A percentile compares a stretch with the other conserved stretches of the same genome.
Conservation (phyloP, 208 protist genomes). For the Crithidia brevicula region DNA sequence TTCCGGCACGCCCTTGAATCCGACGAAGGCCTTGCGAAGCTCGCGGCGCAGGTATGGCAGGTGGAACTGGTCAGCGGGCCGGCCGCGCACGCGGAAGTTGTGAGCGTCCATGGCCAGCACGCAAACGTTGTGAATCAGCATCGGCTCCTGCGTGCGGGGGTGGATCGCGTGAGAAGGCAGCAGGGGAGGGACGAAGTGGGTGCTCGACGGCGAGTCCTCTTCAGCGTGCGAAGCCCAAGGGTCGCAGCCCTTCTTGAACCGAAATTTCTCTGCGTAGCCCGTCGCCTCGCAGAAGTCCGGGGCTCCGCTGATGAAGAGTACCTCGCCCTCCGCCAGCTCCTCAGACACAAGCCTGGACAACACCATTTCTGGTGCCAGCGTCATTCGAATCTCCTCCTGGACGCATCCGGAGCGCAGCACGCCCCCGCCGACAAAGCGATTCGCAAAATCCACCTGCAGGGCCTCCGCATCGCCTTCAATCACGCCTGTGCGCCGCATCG, state of each 20-base stretch:
- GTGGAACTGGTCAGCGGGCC: slow-evolving; percentile 52
- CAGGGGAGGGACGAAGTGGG: neutral
- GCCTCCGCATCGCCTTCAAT: slow-evolving; percentile 67
- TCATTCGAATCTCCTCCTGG: slow-evolving; percentile 93
- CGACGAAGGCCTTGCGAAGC: slow-evolving; percentile 83
- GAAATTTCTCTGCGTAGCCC: slow-evolving; percentile 79
- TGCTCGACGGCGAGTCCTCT: neutral
- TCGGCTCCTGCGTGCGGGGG: slow-evolving; percentile 1
- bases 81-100: slow-evolving; percentile 28
- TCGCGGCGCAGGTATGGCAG: slow-evolving; percentile 60
- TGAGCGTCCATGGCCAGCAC: slow-evolving; percentile 82
- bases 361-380: slow-evolving; percentile 78
- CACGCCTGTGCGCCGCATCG: slow-evolving; percentile 22
- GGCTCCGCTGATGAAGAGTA: slow-evolving; percentile 69
- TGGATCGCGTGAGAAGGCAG: neutral
- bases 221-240: slow-evolving; percentile 3
- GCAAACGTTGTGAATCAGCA: slow-evolving; percentile 45
- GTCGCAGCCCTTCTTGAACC: slow-evolving; percentile 28
- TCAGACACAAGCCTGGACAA: slow-evolving; percentile 76
- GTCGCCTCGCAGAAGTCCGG: slow-evolving; percentile 56
- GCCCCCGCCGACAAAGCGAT: slow-evolving; percentile 81
- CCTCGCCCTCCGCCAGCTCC: slow-evolving; percentile 63
- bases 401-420: slow-evolving; percentile 83
- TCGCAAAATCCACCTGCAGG: slow-evolving; percentile 92
- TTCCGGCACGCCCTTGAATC: slow-evolving; percentile 46